These are phyloP conservation scores for Powellomyces hirtus DNA, from an alignment of 192 early-diverging fungal species.

Conservation along the genomic window DNA sequence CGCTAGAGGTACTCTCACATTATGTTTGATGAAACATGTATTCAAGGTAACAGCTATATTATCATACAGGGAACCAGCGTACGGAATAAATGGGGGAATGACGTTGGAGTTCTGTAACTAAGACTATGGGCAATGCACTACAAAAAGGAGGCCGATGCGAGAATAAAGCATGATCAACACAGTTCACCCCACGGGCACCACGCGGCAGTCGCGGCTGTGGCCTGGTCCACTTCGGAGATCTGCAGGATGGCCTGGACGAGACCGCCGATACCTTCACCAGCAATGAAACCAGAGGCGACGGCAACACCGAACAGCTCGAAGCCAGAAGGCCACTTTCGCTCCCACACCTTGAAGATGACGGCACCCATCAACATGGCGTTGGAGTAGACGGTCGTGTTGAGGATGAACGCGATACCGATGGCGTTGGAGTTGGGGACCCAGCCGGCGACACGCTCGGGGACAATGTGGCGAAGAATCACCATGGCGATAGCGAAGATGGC, in stretches of 20 bases:
- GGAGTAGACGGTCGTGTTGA: conserved; percentile 15
- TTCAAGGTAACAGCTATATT: too few relatives aligned
- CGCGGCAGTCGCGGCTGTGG: neutral
- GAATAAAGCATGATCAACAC: too few relatives aligned
- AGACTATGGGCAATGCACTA: too few relatives aligned
- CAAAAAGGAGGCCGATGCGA: too few relatives aligned
- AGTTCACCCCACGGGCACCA: neutral
- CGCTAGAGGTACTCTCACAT: too few relatives aligned
- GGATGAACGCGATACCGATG: conserved; percentile 38
- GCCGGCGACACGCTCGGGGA: conserved; percentile 49
- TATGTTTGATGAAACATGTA: too few relatives aligned
- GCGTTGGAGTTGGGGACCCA: conserved; percentile 59
- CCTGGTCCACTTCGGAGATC: neutral
- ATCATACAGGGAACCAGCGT: too few relatives aligned
- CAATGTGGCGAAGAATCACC: conserved; percentile 40
- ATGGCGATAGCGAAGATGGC: conserved; percentile 47
- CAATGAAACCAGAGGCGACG: conserved; percentile 35
- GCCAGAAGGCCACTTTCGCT: conserved; percentile 5
- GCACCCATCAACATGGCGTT: conserved; percentile 35
- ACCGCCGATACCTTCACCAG: conserved; percentile 41
- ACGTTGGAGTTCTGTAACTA: too few relatives aligned
- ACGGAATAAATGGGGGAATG: too few relatives aligned
- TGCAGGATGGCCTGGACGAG: conserved; percentile 27
- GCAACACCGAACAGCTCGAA: conserved; percentile 35
- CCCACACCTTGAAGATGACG: conserved; percentile 23